These are phyloP conservation scores for Antitrichia curtipendula DNA, from an alignment of 225 moss, liverwort and hornwort species.

Conservation along the genomic window DNA sequence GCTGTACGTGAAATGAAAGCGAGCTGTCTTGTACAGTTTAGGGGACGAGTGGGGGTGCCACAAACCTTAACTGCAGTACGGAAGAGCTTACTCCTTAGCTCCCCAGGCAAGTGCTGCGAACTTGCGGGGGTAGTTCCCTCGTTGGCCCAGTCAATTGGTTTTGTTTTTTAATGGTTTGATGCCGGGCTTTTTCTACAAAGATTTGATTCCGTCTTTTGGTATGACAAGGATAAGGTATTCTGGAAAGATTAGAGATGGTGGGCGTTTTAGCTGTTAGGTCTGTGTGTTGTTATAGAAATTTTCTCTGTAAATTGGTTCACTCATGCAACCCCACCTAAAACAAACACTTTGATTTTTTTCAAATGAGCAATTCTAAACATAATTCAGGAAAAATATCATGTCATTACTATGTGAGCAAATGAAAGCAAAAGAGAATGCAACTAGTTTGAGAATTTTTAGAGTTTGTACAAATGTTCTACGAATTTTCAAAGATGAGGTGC, in stretches of 20 bases:
- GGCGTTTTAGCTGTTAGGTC: background rate
- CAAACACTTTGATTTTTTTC: background rate
- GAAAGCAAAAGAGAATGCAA: background rate
- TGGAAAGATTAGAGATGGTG: background rate
- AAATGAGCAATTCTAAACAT: background rate
- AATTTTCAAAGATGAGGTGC: background rate
- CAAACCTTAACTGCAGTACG: background rate
- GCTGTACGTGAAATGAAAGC: background rate
- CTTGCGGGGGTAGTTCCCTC: background rate
- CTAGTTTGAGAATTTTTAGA: background rate
- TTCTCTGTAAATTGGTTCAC: background rate
- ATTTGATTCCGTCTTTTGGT: background rate
- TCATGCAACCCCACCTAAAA: rapidly evolving
- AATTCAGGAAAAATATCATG: background rate
- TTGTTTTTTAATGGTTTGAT: background rate
- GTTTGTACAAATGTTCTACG: rapidly evolving
- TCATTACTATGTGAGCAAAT: background rate
- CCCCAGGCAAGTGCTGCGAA: background rate
- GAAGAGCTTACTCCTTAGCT: too few species aligned
- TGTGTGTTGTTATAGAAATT: too few species aligned
- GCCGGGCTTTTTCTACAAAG: background rate
- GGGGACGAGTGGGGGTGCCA: background rate
- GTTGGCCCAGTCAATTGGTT: background rate
- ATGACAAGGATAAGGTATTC: background rate
- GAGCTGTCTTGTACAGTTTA: background rate